Percentiles rank a stretch among this genome's conserved stretches.
Evolutionary conservation across 305 asterid genomes (phyloP).

Genomic region (Solanum aculeatissimum): DNA sequence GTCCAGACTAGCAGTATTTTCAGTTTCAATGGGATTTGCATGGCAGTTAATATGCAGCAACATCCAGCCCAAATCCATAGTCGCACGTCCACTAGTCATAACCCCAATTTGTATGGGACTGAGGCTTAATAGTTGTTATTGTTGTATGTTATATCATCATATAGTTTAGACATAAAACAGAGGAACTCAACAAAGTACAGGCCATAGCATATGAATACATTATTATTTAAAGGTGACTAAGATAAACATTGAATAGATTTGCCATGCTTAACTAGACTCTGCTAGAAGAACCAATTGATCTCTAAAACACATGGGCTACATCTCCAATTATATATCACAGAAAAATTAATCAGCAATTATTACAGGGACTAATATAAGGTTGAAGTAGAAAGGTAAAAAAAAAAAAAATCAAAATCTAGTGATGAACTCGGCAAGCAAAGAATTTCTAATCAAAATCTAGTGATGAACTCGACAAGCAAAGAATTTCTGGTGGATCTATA

Average conservation of each 20-base stretch:
- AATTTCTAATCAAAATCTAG: neutral
- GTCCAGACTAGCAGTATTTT: neutral
- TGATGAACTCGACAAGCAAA: neutral
- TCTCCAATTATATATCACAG: neutral
- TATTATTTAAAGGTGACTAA: neutral
- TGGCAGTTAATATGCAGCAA: neutral
- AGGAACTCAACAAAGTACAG: neutral
- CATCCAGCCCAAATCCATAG: neutral
- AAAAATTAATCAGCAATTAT: neutral
- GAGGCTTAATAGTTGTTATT: neutral
- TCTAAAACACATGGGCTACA: neutral
- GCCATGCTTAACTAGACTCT: neutral
- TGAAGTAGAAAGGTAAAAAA: neutral
- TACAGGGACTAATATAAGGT: neutral
- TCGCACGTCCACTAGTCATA: neutral
- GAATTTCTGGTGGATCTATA: neutral
- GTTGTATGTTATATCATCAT: neutral
- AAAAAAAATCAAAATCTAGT: neutral
- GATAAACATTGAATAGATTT: neutral
- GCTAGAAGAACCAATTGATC: neutral
- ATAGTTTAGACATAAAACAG: neutral
- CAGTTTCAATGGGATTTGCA: neutral
- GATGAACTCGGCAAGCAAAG: neutral
- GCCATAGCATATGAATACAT: neutral
- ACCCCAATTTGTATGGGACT: neutral